Conservation (phyloP, 805 yeast genomes). For the Candida arabinofermentans region DNA sequence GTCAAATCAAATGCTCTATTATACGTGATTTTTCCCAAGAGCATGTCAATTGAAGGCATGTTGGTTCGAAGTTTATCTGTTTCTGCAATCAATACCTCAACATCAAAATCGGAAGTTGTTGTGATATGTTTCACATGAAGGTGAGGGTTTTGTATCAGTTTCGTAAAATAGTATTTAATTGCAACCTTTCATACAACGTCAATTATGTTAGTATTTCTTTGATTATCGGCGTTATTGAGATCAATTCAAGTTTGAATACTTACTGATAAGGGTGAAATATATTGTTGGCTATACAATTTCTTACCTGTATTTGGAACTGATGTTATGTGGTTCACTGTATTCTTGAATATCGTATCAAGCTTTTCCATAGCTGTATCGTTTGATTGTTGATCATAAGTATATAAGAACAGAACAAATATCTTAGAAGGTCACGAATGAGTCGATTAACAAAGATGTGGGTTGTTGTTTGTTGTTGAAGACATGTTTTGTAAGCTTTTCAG, state of each 20-base stretch:
- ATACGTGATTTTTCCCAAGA: conserved; percentile 7
- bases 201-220: background rate
- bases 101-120: conserved; percentile 11
- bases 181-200: conserved; percentile 10
- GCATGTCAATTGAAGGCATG: background rate
- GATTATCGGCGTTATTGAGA: background rate
- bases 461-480: too few species aligned
- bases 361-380: background rate
- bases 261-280: conserved; percentile 13
- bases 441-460: too few species aligned
- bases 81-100: conserved; percentile 5
- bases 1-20: conserved; percentile 14
- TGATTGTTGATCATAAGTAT: too few species aligned
- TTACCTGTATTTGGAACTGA: conserved; percentile 3
- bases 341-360: background rate
- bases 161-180: conserved; percentile 14
- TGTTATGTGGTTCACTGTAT: conserved; percentile 9
- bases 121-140: conserved; percentile 15
- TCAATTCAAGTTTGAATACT: conserved; percentile 1
- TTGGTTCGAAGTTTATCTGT: background rate
- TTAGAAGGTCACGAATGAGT: too few species aligned
- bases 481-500: too few species aligned
- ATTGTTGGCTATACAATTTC: conserved; percentile 4
- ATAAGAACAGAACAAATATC: too few species aligned
- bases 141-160: background rate